These are phyloP conservation scores for Flaveria bidentis DNA, from an alignment of 129 eudicot genomes.

Conservation along the genomic window DNA sequence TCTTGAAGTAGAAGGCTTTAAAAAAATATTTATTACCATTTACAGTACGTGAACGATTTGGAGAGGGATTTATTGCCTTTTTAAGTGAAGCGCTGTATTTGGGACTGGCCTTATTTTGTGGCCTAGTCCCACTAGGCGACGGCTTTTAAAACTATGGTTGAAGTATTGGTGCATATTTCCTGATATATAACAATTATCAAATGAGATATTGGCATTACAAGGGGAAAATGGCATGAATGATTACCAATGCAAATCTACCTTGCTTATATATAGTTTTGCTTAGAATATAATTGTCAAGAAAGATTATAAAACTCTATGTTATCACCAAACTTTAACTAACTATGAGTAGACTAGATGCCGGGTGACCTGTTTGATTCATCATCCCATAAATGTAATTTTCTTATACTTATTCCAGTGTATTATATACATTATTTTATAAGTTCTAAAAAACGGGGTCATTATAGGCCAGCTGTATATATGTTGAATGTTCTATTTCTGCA, in stretches of 20 bases:
- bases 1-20: too few species aligned
- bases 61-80: too few species aligned
- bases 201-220: neutral
- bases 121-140: too few species aligned
- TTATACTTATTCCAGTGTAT: neutral
- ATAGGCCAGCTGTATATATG: conserved; percentile 12
- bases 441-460: neutral
- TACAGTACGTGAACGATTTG: too few species aligned
- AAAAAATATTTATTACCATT: too few species aligned
- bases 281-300: neutral
- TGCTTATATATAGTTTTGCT: neutral
- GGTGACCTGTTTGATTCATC: conserved; percentile 1
- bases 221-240: neutral
- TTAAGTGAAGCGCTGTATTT: too few species aligned
- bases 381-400: neutral
- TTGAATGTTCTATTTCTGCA: conserved; percentile 19
- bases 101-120: too few species aligned
- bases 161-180: neutral
- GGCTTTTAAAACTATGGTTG: neutral
- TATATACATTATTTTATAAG: neutral
- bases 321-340: neutral
- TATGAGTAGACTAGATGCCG: neutral
- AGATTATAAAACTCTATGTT: neutral
- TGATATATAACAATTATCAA: neutral
- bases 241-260: neutral